These are phyloP conservation scores for Pseudopithomyces chartarum DNA, from an alignment of 2,329 filamentous ascomycete species.

Conservation along the genomic window DNA sequence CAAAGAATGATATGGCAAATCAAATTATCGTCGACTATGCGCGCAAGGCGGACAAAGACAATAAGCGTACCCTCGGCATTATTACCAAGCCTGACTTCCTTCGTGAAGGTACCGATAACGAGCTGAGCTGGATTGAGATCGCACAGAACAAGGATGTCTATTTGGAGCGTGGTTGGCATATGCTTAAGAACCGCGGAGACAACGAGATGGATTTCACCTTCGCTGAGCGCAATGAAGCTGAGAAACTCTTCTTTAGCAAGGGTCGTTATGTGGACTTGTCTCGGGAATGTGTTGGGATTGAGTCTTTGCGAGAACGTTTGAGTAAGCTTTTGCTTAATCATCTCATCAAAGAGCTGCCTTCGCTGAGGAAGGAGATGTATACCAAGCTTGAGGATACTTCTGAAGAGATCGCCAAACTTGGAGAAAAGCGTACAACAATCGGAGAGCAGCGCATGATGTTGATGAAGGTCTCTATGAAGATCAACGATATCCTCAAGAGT, in stretches of 20 bases:
- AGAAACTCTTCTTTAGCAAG: constrained; percentile 42
- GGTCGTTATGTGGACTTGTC: constrained; percentile 35
- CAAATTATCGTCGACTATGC: constrained; percentile 62
- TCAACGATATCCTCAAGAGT: constrained; percentile 52
- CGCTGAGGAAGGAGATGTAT: constrained; percentile 37
- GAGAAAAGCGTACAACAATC: constrained; percentile 52
- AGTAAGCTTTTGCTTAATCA: constrained; percentile 55
- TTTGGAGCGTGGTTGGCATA: constrained; percentile 58
- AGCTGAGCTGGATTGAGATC: constrained; percentile 48
- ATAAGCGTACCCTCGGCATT: constrained; percentile 59
- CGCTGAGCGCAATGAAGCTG: constrained; percentile 47
- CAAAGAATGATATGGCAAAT: constrained; percentile 56
- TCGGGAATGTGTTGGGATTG: constrained; percentile 52
- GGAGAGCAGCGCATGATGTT: constrained; percentile 57
- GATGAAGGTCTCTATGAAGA: constrained; percentile 51
- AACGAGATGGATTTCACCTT: constrained; percentile 42
- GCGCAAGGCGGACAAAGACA: constrained; percentile 51
- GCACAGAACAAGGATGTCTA: constrained; percentile 47
- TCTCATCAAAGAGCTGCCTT: constrained; percentile 43
- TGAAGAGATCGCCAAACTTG: constrained; percentile 52
- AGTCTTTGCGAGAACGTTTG: constrained; percentile 54
- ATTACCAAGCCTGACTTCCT: constrained; percentile 63
- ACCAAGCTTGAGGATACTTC: constrained; percentile 29
- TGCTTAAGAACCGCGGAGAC: constrained; percentile 56
- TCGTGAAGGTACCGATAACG: constrained; percentile 44